Evolutionary conservation across 345 rosid genomes (phyloP), one percentile per base, ranked within the genome.

Genomic region (Boechera stricta): DNA sequence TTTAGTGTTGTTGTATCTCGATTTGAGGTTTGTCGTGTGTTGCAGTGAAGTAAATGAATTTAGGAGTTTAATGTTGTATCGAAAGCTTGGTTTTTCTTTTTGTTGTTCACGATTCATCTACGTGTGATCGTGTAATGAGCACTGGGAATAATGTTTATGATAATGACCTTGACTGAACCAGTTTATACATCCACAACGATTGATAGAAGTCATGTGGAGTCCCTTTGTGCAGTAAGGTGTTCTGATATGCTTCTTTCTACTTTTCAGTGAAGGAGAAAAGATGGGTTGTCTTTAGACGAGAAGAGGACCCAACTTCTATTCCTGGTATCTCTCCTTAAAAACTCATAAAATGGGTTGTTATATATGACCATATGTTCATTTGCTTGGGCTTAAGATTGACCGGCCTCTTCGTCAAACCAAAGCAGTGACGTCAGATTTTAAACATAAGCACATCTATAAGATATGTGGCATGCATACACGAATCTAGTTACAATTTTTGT

Each of bases 241-340:
- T 67, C 70, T 78, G 12, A 78, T 41, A 24, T 57, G 26, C 51
- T 60, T 47, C 63, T 67, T 52, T 63, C 38, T 54, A 56, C 77
- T 76, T 81, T 71, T 31, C 85, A 95, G 99, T 84, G 82, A 95
- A 92, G 86, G 99, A 91, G 91, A 95, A 90, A 84, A 87, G 96
- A 87, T 95, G 97, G 94, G 97, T 92, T 42, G 49, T 67, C 52
- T 92, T 95, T 82, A 91, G 87, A 83, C 85, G 91, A 57, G 98
- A 95, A 78, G 79, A 85, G 64, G 98, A 95, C 69, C 99, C 99
- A 70, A 92, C 96, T 42, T 84, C 89, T 11, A 28, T 95, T 64
- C 97, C 98, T 24, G 98, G 98, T 95, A 79, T 67, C 29, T 81
- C 67, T 33, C 49, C 47, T 36, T 47, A 5, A 8, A 35, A 47